phyloP scores from a whole-genome alignment of 1,284 basidiomycete genomes.

The Trametes sp. region DNA sequence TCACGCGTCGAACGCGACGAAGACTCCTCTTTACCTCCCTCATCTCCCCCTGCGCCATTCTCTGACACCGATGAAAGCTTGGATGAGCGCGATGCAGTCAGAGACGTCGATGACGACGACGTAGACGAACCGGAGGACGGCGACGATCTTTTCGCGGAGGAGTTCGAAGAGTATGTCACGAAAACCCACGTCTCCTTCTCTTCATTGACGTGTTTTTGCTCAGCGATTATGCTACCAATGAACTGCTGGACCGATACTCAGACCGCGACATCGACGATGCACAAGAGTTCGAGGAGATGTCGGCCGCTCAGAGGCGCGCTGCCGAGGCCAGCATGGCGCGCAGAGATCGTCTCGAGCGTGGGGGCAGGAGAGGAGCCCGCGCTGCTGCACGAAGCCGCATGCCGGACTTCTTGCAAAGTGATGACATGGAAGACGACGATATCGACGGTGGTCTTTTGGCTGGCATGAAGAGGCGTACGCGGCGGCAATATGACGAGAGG shows the following conservation, averaged over 20 bases:
- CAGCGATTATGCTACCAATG: constrained; percentile 91
- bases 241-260: constrained; percentile 88
- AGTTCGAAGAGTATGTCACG: constrained; percentile 72
- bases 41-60: constrained; percentile 84
- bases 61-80: constrained; percentile 88
- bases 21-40: constrained; percentile 79
- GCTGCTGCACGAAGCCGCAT: constrained; percentile 81
- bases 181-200: neutral
- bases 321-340: constrained; percentile 91
- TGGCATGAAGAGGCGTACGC: constrained; percentile 80
- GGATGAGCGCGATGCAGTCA: constrained; percentile 79
- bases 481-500: constrained; percentile 90
- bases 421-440: constrained; percentile 50
- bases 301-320: constrained; percentile 77
- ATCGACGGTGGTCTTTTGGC: constrained; percentile 55
- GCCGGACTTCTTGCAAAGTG: constrained; percentile 85
- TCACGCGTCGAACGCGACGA: constrained; percentile 60
- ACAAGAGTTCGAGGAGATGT: constrained; percentile 76
- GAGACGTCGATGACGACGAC: constrained; percentile 71
- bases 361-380: constrained; percentile 69
- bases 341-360: constrained; percentile 82
- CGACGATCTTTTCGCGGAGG: constrained; percentile 93
- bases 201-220: constrained; percentile 2
- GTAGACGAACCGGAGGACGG: constrained; percentile 85
- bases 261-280: constrained; percentile 89